Evolutionary conservation across 2,329 filamentous ascomycete species (phyloP).

Genomic region (Exophiala viscosa): DNA sequence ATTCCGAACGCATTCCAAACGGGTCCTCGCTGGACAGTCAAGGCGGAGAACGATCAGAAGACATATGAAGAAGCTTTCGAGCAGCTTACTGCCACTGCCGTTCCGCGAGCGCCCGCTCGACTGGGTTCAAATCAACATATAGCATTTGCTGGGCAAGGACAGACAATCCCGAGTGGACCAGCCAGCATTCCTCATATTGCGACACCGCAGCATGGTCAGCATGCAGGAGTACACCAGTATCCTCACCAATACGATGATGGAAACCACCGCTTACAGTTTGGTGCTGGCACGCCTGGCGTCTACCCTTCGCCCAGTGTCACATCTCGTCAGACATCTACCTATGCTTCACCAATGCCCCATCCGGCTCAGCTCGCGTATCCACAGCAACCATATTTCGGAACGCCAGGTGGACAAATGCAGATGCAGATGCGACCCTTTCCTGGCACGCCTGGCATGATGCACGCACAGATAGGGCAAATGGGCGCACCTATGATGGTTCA

Average conservation of each 20-base stretch:
- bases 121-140: constrained; percentile 62
- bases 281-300: constrained; percentile 72
- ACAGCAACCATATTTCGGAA: constrained; percentile 67
- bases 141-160: constrained; percentile 78
- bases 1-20: constrained; percentile 82
- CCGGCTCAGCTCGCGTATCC: constrained; percentile 68
- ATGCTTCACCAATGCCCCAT: constrained; percentile 64
- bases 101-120: constrained; percentile 65
- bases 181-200: constrained; percentile 65
- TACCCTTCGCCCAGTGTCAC: constrained; percentile 79
- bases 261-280: constrained; percentile 81
- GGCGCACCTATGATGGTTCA: constrained; percentile 80
- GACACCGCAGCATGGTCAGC: constrained; percentile 73
- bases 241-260: constrained; percentile 70
- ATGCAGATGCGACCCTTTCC: constrained; percentile 68
- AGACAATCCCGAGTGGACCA: constrained; percentile 72
- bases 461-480: constrained; percentile 68
- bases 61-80: constrained; percentile 81
- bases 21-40: constrained; percentile 74
- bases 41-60: constrained; percentile 68
- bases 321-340: constrained; percentile 62
- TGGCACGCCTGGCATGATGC: constrained; percentile 68
- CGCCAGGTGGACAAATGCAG: constrained; percentile 58
- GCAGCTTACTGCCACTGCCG: constrained; percentile 57
- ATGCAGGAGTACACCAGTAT: constrained; percentile 71